phyloP scores from a whole-genome alignment of 805 yeast genomes.

The Cyberlindnera mrakii region DNA sequence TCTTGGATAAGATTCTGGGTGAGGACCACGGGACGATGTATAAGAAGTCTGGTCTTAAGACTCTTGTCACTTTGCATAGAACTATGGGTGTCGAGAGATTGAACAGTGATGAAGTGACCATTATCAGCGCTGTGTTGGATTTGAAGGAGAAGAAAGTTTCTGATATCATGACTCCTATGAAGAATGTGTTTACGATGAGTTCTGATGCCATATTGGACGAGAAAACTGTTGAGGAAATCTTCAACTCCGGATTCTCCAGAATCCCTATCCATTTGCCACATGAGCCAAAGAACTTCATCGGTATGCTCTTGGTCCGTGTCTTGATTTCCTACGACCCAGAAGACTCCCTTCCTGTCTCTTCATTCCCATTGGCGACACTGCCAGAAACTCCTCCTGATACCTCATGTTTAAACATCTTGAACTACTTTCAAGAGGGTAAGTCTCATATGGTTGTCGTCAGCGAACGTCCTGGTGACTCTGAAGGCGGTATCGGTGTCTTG shows the following conservation, averaged over 20 bases:
- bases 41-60: conserved; percentile 87
- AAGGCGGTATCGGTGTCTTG: conserved; percentile 85
- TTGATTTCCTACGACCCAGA: conserved; percentile 95
- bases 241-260: conserved; percentile 91
- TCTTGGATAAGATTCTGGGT: conserved; percentile 79
- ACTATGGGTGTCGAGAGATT: conserved; percentile 94
- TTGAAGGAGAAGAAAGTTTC: conserved; percentile 85
- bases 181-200: conserved; percentile 81
- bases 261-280: conserved; percentile 89
- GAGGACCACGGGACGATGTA: conserved; percentile 96
- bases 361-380: conserved; percentile 90
- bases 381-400: conserved; percentile 93
- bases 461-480: conserved; percentile 72
- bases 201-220: conserved; percentile 82
- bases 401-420: conserved; percentile 86
- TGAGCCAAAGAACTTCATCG: conserved; percentile 86
- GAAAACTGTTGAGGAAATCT: conserved; percentile 76
- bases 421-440: conserved; percentile 96
- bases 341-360: conserved; percentile 85
- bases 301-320: conserved; percentile 90
- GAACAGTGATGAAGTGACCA: conserved; percentile 93
- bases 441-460: conserved; percentile 95
- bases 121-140: conserved; percentile 88
- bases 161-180: conserved; percentile 90
- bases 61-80: conserved; percentile 85